Evolutionary conservation across 2,329 filamentous ascomycete species (phyloP).

Genomic region (Fusarium caatingaense): DNA sequence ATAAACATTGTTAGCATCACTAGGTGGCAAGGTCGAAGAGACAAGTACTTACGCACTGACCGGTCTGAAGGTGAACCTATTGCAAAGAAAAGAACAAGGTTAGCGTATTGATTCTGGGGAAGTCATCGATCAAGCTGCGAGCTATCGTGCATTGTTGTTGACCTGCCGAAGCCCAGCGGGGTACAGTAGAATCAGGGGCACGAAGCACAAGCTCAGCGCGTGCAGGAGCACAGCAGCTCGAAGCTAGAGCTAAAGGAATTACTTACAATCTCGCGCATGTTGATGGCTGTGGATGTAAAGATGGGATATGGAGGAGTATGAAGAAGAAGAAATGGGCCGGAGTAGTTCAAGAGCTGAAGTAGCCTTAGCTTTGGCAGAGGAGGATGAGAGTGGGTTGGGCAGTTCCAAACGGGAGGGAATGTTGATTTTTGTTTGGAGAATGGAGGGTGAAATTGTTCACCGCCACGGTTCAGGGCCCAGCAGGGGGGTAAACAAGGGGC

Average conservation of each 20-base stretch:
- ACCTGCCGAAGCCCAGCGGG: slow-evolving; percentile 48
- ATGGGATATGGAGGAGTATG: slow-evolving; percentile 41
- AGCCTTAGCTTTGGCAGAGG: slow-evolving; percentile 50
- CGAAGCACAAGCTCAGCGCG: slow-evolving; percentile 6
- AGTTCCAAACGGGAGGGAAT: slow-evolving; percentile 45
- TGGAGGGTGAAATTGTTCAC: slow-evolving; percentile 51
- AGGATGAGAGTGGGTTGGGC: slow-evolving; percentile 46
- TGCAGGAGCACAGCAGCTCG: slow-evolving; percentile 13
- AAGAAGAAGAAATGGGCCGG: slow-evolving; percentile 40
- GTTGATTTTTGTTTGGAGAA: slow-evolving; percentile 53
- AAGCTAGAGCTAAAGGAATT: slow-evolving; percentile 21
- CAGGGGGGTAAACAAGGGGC: slow-evolving; percentile 42
- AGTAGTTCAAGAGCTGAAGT: slow-evolving; percentile 49
- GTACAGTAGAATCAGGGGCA: slow-evolving; percentile 52
- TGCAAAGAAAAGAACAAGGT: slow-evolving; percentile 63
- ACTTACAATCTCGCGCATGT: slow-evolving; percentile 78
- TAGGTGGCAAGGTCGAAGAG: slow-evolving; percentile 20
- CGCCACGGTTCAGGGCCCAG: slow-evolving; percentile 47
- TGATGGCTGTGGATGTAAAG: slow-evolving; percentile 52
- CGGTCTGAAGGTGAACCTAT: slow-evolving; percentile 99
- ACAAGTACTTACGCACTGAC: slow-evolving; percentile 85
- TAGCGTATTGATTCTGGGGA: slow-evolving; percentile 59
- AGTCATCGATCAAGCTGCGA: slow-evolving; percentile 15
- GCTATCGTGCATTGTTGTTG: slow-evolving; percentile 29
- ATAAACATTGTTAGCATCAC: slow-evolving; percentile 52